phyloP scores from a whole-genome alignment of 2,329 filamentous ascomycete genomes.

The Calonectria pteridis region DNA sequence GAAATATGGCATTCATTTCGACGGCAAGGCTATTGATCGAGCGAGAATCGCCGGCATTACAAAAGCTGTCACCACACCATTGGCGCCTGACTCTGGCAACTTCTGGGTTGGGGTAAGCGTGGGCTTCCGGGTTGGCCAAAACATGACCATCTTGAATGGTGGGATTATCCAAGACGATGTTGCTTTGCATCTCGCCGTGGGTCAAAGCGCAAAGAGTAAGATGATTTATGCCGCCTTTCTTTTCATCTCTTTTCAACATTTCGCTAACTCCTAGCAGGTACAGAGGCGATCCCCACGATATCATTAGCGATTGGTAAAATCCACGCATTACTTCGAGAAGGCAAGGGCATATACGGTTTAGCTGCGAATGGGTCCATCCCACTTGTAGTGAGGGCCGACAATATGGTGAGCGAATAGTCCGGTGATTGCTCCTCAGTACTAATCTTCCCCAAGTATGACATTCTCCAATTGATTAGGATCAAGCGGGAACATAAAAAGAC shows the following conservation, averaged over 20 bases:
- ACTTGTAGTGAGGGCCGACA: not conserved
- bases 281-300: not conserved
- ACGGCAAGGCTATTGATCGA: not conserved
- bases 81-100: not conserved
- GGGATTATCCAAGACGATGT: not conserved
- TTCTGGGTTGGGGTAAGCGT: slow-evolving; percentile 54
- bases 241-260: not conserved
- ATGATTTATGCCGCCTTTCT: not conserved
- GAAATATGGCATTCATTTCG: not conserved
- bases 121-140: slow-evolving; percentile 53
- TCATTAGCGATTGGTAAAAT: not conserved
- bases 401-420: not conserved
- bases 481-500: not conserved
- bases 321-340: not conserved
- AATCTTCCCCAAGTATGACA: not conserved
- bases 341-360: not conserved
- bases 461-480: slow-evolving; percentile 1
- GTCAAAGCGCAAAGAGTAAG: not conserved
- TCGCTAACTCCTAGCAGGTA: not conserved
- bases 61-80: not conserved
- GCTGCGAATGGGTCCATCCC: not conserved
- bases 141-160: not conserved
- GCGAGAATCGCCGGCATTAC: slow-evolving; percentile 1
- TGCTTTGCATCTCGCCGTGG: not conserved
- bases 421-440: not conserved